Conservation (phyloP, 2,329 filamentous ascomycete species). For the Raffaelea albimanens region DNA sequence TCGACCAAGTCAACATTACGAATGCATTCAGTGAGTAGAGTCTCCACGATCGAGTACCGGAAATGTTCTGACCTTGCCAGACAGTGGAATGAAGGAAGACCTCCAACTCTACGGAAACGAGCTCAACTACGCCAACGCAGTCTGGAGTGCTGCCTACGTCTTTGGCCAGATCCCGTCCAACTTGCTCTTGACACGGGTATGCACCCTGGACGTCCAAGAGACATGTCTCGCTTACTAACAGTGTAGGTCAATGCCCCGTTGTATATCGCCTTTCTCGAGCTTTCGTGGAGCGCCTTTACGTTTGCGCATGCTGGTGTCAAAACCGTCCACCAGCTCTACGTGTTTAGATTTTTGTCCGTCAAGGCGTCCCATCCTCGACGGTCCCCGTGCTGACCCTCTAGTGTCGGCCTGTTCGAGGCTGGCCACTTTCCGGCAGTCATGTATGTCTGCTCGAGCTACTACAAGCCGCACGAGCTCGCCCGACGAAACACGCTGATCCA, state of each 20-base stretch:
- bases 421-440: slow-evolving; percentile 21
- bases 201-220: slow-evolving; percentile 47
- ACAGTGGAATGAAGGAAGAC: slow-evolving; percentile 22
- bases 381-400: not conserved
- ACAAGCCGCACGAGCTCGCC: slow-evolving; percentile 20
- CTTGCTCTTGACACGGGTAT: slow-evolving; percentile 25
- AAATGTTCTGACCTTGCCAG: too few species aligned
- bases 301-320: slow-evolving; percentile 18
- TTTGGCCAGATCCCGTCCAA: slow-evolving; percentile 33
- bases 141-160: slow-evolving; percentile 23
- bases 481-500: slow-evolving; percentile 20
- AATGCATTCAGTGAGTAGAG: slow-evolving; percentile 17
- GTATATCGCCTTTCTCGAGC: slow-evolving; percentile 42
- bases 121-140: slow-evolving; percentile 32
- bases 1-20: slow-evolving; percentile 20
- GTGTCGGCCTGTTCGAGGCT: slow-evolving; percentile 20
- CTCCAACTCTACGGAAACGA: slow-evolving; percentile 20
- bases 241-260: slow-evolving; percentile 27
- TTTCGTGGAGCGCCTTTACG: slow-evolving; percentile 17
- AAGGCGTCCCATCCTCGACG: not conserved
- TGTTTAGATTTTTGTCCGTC: slow-evolving; percentile 17
- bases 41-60: too few species aligned
- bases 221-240: slow-evolving; percentile 37
- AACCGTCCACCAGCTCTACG: slow-evolving; percentile 16
- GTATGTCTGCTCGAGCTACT: slow-evolving; percentile 21